Conservation (phyloP, 2,329 filamentous ascomycete species). For the Fusarium oxysporum region DNA sequence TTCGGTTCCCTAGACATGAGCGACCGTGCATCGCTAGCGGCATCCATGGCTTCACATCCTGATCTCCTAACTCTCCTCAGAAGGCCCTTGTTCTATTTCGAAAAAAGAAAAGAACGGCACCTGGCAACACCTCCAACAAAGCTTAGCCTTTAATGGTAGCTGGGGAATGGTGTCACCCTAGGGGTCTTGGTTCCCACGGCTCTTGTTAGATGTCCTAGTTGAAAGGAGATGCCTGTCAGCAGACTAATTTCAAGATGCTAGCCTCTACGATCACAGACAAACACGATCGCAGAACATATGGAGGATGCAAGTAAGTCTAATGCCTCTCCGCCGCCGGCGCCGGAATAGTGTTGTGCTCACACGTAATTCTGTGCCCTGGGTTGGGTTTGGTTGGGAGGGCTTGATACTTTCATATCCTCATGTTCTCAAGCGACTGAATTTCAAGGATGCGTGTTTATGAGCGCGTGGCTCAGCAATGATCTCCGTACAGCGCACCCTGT, state of each 20-base stretch:
- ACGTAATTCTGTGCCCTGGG: conserved; percentile 10
- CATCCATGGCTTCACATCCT: conserved; percentile 16
- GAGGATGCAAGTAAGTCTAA: not conserved
- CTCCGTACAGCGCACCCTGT: conserved; percentile 32
- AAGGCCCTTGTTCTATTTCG: conserved; percentile 20
- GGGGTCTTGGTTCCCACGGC: not conserved
- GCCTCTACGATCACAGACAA: conserved; percentile 12
- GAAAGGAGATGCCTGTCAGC: conserved; percentile 21
- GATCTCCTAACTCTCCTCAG: conserved; percentile 35
- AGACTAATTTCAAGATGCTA: conserved; percentile 29
- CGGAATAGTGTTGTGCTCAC: not conserved
- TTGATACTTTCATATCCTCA: conserved; percentile 33
- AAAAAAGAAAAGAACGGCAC: conserved; percentile 35
- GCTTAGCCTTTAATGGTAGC: conserved; percentile 38
- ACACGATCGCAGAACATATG: not conserved
- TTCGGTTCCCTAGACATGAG: conserved; percentile 16
- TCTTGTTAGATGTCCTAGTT: not conserved
- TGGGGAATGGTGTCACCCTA: conserved; percentile 39
- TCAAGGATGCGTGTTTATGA: conserved; percentile 34
- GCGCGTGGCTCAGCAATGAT: conserved; percentile 39
- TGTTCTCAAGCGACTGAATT: conserved; percentile 8
- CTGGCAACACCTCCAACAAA: conserved; percentile 36
- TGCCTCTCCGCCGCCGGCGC: not conserved
- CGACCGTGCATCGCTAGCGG: conserved; percentile 41
- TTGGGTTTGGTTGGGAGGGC: conserved; percentile 25